phyloP scores from a whole-genome alignment of 768 basidiomycete species.

The Pleurotus tuoliensis region DNA sequence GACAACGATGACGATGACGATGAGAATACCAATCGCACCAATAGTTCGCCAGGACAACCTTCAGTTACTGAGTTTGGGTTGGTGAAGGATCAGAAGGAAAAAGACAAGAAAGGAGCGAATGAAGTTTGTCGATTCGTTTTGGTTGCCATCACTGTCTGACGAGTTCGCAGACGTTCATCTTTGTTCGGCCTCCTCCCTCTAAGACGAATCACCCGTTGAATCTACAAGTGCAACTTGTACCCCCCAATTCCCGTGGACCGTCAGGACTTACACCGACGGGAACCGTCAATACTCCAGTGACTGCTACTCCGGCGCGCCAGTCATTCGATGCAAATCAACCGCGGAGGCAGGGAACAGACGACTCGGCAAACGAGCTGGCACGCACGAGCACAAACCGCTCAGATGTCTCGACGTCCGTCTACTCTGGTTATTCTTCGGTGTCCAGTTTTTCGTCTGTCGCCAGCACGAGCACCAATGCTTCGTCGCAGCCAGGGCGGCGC shows the following conservation, averaged over 20 bases:
- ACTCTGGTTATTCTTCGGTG: constrained; percentile 37
- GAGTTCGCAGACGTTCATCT: constrained; percentile 71
- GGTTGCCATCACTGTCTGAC: neutral
- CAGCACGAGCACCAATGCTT: constrained; percentile 10
- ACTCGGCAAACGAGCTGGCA: constrained; percentile 16
- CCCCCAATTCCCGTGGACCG: constrained; percentile 50
- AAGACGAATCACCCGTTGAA: constrained; percentile 85
- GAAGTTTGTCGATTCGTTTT: constrained; percentile 7
- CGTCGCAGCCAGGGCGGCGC: constrained; percentile 51
- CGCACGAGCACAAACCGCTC: constrained; percentile 61
- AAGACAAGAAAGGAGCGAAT: constrained; percentile 7
- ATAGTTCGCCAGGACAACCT: neutral
- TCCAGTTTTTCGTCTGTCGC: constrained; percentile 31
- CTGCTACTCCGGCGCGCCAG: constrained; percentile 15
- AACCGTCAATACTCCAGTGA: constrained; percentile 29
- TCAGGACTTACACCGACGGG: constrained; percentile 26
- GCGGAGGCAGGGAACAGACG: constrained; percentile 3
- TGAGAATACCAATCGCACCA: neutral
- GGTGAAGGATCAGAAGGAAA: constrained; percentile 9
- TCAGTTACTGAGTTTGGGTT: neutral
- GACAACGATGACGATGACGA: constrained; percentile 9
- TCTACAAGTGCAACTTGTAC: constrained; percentile 88
- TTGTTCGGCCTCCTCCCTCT: constrained; percentile 87
- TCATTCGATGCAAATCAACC: neutral
- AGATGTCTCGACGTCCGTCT: constrained; percentile 37